Base-by-base conservation (phyloP, 2,329 filamentous ascomycete species). In the Paecilomyces fulvus region DNA sequence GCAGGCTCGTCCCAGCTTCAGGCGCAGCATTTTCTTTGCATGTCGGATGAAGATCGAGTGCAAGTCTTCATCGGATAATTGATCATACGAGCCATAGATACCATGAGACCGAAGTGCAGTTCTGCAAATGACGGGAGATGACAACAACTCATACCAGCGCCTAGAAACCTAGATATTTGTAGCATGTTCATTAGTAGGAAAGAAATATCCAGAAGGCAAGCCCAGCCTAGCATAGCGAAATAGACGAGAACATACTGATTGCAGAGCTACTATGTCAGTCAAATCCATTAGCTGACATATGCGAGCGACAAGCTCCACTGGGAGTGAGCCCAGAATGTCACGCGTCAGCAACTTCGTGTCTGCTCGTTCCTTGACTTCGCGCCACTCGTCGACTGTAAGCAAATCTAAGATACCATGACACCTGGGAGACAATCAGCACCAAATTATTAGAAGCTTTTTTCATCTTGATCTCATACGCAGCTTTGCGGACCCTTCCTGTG, bases 271-370 rank as follows among this genome's bases (percentile, higher is more conserved):
- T 30, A 70, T 14, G 23, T 74, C 70, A 4, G 52, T 49, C 3
- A 70, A 54, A 28, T 63, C 53, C 12, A 74, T 51, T 54, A 67
- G 60, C 21, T 62, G 52, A 7, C 61, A 59, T 21, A 74, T 56
- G 28, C 65, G 60, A 9, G 62, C 58, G 3, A 64, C 63, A n/a
- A 74, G 55, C 57, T 75, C 72, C 5, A 65, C 12, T 3, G 71
- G 72, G 23, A 73, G 53, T 1, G 58, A 58, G 12, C 61, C 64
- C 2, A 75, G 37, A n/a, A 74, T 63, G 57, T 75, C 72, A 31
- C 60, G 63, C 21, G 69, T 60, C 25, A 73, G 65, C 12, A 60
- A 61, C 17, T 55, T 56, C n/a, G 54, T 17, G 33, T 64, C 57
- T 5, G 65, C 52, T 33, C 59, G 61, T 17, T 54, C 30, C 55